Evolutionary conservation across 179 eudicot genomes (phyloP), one percentile per base, ranked within the genome.

Genomic region (Heliamphora pulchella): DNA sequence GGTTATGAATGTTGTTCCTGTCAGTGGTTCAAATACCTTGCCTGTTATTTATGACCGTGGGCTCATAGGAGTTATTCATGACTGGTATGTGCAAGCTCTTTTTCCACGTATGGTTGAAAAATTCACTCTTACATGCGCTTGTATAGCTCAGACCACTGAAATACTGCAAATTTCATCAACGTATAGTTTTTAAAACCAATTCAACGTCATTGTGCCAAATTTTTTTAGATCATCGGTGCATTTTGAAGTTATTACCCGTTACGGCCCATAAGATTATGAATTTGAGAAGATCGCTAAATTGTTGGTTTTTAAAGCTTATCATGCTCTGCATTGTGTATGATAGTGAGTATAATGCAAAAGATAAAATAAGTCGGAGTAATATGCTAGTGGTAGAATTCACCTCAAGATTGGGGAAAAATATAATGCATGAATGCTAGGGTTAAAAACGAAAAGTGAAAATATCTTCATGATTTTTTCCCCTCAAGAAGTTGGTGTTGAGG

Each of bases 11-110:
- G 98, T 92, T 78, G 94, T 94, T 80, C 98, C 99, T 80, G 91
- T 89, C 80, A 94, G 97, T 80, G 99, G 97, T 47, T 89, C 92
- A 59, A 96, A 96, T 86, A 91, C 97, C 3, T 87, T 96, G 80
- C 97, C 98, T 31, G 97, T 94, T 71, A 96, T 96, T 47, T 90
- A 89, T 82, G 98, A 96, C 71, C 97, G 99, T 80, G 99, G 98
- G 81, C 92, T 96, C 81, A 76, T 94, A 67, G 99, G 99, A 85
- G 99, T 92, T 81, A 86, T 90, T 96, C 98, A 96, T 84, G 99
- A 96, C 82, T 96, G 99, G 99, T 94, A 88, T 50, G 68, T n/a
- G n/a, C 69, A 80, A 85, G n/a, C n/a, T n/a, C 69, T 20, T 72
- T 53, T 79, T 17, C 13, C 55, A 67, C 10, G 0, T 17, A 7